A percentile compares a stretch with the other conserved stretches of the same genome.
Conservation (phyloP, 2,329 filamentous ascomycete genomes). For the Aspergillus ochraceus region DNA sequence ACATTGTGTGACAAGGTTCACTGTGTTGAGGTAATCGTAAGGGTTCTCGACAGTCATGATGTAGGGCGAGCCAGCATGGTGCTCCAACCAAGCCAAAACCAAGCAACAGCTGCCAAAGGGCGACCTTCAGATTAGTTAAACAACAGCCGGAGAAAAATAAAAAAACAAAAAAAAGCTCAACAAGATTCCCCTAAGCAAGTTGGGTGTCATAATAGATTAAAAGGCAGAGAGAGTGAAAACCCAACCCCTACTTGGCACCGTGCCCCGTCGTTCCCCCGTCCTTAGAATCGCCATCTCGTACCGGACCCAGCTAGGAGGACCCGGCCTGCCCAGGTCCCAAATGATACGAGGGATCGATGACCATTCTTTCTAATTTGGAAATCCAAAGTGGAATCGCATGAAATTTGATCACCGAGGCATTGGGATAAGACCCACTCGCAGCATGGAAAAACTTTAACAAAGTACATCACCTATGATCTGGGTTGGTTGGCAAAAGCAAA, state of each 20-base stretch:
- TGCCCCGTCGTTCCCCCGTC: not conserved
- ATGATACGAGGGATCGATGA: not conserved
- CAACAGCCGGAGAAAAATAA: not conserved
- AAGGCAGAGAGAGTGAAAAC: not conserved
- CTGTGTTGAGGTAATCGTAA: constrained; percentile 28
- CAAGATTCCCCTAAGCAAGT: not conserved
- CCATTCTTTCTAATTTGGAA: not conserved
- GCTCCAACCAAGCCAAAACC: not conserved
- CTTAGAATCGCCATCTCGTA: not conserved
- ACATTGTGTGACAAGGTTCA: constrained; percentile 38
- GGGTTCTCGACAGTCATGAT: constrained; percentile 24
- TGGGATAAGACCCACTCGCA: not conserved
- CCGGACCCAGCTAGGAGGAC: not conserved
- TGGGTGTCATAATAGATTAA: not conserved
- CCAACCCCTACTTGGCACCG: not conserved
- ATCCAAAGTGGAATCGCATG: not conserved
- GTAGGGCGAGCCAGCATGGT: not conserved
- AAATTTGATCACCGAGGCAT: not conserved
- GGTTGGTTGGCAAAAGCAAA: not conserved
- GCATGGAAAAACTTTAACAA: not conserved
- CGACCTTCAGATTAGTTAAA: not conserved
- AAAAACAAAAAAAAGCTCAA: not conserved
- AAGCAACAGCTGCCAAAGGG: not conserved
- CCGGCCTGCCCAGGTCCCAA: not conserved
- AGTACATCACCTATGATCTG: not conserved